These are phyloP conservation scores for Pyrenochaeta sp. DNA, from an alignment of 2,329 filamentous ascomycete genomes.

Conservation along the genomic window DNA sequence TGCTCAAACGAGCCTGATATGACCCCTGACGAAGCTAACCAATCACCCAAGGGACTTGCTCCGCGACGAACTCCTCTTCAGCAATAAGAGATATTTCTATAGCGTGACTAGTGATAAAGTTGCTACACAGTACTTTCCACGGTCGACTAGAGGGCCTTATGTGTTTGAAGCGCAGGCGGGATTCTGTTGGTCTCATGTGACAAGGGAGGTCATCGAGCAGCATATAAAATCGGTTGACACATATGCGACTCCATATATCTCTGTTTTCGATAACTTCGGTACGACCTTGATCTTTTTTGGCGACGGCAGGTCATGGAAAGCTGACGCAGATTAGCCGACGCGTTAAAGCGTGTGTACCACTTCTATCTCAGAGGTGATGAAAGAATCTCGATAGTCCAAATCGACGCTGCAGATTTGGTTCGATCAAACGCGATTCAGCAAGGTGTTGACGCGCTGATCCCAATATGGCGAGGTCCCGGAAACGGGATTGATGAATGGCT, in stretches of 20 bases:
- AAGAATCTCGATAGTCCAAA: background rate
- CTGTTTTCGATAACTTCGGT: constrained; percentile 9
- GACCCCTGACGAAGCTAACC: background rate
- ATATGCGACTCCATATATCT: constrained; percentile 1
- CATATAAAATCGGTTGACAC: background rate
- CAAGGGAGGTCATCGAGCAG: background rate
- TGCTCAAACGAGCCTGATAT: background rate
- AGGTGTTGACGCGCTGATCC: background rate
- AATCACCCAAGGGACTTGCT: constrained; percentile 4
- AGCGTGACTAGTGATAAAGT: constrained; percentile 2
- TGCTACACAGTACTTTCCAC: background rate
- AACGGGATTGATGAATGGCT: background rate
- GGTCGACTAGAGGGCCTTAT: background rate
- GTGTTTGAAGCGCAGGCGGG: background rate
- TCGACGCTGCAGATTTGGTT: background rate
- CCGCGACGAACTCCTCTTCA: background rate
- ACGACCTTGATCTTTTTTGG: background rate
- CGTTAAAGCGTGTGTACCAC: background rate
- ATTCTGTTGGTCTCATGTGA: background rate
- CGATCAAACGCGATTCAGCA: background rate
- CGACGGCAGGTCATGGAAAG: too few relatives aligned
- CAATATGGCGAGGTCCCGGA: background rate
- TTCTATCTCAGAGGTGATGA: background rate
- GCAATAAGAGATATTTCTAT: background rate
- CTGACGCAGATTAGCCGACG: background rate